Evolutionary conservation across 2,329 filamentous ascomycete species (phyloP), one percentile per base, ranked within the genome.

Genomic region (Emergomyces pasteurianus): DNA sequence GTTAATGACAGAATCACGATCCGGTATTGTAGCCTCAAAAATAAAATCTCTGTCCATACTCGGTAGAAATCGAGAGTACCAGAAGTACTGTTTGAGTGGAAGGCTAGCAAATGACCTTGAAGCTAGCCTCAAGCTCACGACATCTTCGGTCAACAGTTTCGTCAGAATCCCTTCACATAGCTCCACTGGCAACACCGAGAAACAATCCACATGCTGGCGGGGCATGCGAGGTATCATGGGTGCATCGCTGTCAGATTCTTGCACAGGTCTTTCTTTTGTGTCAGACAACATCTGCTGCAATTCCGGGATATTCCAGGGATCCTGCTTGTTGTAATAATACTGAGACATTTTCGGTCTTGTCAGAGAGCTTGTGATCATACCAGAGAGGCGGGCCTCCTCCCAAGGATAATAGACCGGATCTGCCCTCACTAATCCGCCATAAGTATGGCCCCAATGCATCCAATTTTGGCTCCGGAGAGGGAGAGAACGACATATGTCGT

Each of bases 21-120:
- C 36, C n/a, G 55, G 58, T 38, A 61, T 23, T 36, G 28, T 57
- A 38, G 62, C 61, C 50, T 67, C 64, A 57, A 64, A 64, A 21
- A 66, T 62, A 31, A 61, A 65, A 23, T 63, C 61, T 34, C 64
- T 60, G 28, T 67, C 65, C 38, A 62, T 60, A 23, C 49, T 18
- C n/a, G 28, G 58, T n/a, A 54, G 54, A 38, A 67, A 67, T 50
- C 66, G 60, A 38, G 65, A 67, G n/a, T 61, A 60, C 66, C 66
- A 67, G 59, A 67, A 67, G 10, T 59, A 53, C 36, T 65, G 65
- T 6, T 57, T 59, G 6, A 67, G 52, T 8, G 61, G 61, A n/a
- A 67, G 57, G 26, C 63, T 64, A 6, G 65, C 65, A 47, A 66
- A 67, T 1, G 66, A 65, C 47, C 66, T 63, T 28, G 64, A 66